Base-by-base conservation (phyloP, 1,284 basidiomycete species). In the Trichosporon inkin region DNA sequence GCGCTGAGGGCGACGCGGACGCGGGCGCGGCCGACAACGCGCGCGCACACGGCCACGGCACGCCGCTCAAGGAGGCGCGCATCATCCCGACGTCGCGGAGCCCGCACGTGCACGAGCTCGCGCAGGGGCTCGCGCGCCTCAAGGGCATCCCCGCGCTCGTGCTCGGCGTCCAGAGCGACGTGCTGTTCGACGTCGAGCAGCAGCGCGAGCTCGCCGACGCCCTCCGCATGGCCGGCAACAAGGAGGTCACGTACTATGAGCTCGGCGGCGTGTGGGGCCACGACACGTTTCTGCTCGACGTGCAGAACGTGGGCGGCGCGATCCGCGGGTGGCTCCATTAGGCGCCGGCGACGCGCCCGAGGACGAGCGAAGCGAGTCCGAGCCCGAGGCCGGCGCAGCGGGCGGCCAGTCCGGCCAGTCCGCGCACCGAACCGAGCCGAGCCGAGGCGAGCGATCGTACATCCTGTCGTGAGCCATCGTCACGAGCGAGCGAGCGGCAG, bases 201-300 rank as follows among this genome's bases (percentile, higher is more conserved):
- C 96, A 99, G 78, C 82, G 95, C 32, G 95, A 99, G 79, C 82
- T 97, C 20, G 92, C 89, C 4, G 93, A 98, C 76, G 94, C 93
- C 32, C 78, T 99, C 64, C 83, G 92, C 62, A 85, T 94, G 83
- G 86, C 88, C 1, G 95, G 95, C 0, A 95, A 95, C 76, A 79
- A 85, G 19, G 81, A 83, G 62, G 96, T 99, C 34, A 88, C 90
- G 61, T 99, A 98, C 78, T 99, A 95, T 77, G 96, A 99, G 80
- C 84, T 99, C 8, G 94, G 96, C 39, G 93, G 95, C 4, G 94
- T 98, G 14, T 98, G 93, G 90, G 96, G 96, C 2, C 92, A 94
- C 72, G 94, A 99, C 79, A 97, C 92, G 28, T 99, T 99, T 81
- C 81, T 99, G 80, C 79, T 91, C 64, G 89, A 90, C 70, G 84